Base-by-base conservation (phyloP, 306 rosid genomes). In the Lablab purpureus region DNA sequence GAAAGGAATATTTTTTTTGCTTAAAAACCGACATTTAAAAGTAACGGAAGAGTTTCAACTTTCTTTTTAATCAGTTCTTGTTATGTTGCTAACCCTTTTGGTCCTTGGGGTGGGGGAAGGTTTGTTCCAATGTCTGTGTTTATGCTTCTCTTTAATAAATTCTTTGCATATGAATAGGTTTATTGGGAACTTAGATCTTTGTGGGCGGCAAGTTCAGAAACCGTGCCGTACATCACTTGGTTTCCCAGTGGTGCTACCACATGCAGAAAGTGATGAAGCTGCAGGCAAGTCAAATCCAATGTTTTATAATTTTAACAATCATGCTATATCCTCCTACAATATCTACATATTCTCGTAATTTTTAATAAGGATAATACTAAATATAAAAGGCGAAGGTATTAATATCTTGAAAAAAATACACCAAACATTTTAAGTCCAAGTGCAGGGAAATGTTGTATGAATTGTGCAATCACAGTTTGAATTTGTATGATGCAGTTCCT, bases 191-290 rank as follows among this genome's bases (percentile, higher is more conserved):
- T 85, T 87, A 54, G 97, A 87, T 85, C 99, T 95, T 83, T 95
- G 99, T 76, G 98, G 99, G 45, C 87, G 91, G 58, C 99, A 95
- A 91, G 85, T 95, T 22, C 82, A 85, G 71, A 95, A 89, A 75
- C 98, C 93, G 1, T 95, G 99, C 67, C 87, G 91, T 28, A 90
- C 99, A 54, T 95, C 99, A 60, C 82, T 95, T 41, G 99, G 99
- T 50, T 95, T 93, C 74, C 99, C 99, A 54, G 99, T 90, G 19
- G 94, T 95, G 67, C 87, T 93, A 50, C 99, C 99, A 2, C 96
- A 90, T 69, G 94, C 96, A 21, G 90, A 59, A 71, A 95, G 99
- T 62, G 94, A 95, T 76, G 93, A 91, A 88, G 92, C 93, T 50
- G 80, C 89, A 87, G 98, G 99, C 81, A 88, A 85, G 88, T 92